Base-by-base conservation (phyloP, 129 eudicot species). In the Rutidosis leptorrhynchoides region DNA sequence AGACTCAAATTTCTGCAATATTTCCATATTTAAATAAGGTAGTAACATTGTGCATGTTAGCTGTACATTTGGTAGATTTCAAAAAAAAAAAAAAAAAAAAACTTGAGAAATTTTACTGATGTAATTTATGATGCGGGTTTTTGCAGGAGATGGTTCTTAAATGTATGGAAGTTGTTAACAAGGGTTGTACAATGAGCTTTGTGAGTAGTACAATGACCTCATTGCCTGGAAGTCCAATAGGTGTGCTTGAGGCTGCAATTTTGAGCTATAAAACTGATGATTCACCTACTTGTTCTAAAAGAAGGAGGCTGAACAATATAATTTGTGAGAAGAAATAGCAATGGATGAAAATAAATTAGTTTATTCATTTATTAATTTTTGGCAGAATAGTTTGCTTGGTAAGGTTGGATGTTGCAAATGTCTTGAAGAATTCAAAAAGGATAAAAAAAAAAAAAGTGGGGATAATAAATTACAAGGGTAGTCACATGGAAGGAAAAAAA, bases 201-300 rank as follows among this genome's bases (percentile, higher is more conserved):
- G 57, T 55, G 61, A 60, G 75, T 76, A 49, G 76, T 53, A 78
- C 35, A 69, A n/a, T 52, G 19, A 33, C 52, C 45, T 58, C 68
- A 21, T 71, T 83, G 69, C 85, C 83, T 33, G 81, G 80, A 27
- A 80, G 85, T 67, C 83, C 85, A 60, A 80, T 72, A 40, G 83
- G 85, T 71, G 85, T 84, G 73, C 74, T 80, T 40, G 83, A 84
- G 65, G 81, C 85, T 59, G 79, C 85, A 62, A 80, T 75, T 25
- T 64, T 84, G 51, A 84, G 81, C 74, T 78, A 74, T 63, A 77
- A 70, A 78, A 77, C 12, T 61, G 81, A 74, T 77, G 86, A 77
- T 35, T 74, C 79, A 74, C 69, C 79, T 67, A 74, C 74, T 74
- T 46, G 68, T 25, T 16, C 69, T 58, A 81, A 81, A 79, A 77